phyloP scores from a whole-genome alignment of 768 basidiomycete species.

The Lactarius tabidus region DNA sequence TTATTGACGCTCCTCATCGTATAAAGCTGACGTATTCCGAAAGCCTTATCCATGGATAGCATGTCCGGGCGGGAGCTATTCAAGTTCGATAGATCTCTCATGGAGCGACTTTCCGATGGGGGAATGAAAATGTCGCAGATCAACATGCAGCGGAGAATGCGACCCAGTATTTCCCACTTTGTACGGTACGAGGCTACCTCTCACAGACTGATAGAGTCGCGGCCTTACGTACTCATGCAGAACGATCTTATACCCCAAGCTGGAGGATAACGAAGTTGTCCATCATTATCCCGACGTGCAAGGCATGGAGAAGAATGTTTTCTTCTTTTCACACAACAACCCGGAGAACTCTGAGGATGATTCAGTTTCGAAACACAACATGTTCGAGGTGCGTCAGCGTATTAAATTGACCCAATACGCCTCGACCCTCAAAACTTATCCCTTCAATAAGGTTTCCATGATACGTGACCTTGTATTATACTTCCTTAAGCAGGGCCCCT shows the following conservation, averaged over 20 bases:
- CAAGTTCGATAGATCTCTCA: slow-evolving; percentile 62
- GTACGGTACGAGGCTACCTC: slow-evolving; percentile 41
- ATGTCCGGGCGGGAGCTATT: slow-evolving; percentile 49
- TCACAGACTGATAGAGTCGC: not conserved
- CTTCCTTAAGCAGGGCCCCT: slow-evolving; percentile 49
- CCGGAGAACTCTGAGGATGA: slow-evolving; percentile 59
- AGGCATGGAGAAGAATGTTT: slow-evolving; percentile 61
- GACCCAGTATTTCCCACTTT: slow-evolving; percentile 60
- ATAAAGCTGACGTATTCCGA: slow-evolving; percentile 1
- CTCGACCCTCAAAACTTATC: not conserved
- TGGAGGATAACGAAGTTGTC: slow-evolving; percentile 57
- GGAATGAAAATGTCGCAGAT: slow-evolving; percentile 66
- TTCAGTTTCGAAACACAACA: slow-evolving; percentile 62
- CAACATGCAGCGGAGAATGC: slow-evolving; percentile 71
- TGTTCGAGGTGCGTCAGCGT: slow-evolving; percentile 50
- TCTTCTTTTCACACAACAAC: slow-evolving; percentile 62
- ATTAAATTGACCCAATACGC: not conserved
- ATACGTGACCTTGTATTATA: slow-evolving; percentile 52
- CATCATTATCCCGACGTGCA: slow-evolving; percentile 49
- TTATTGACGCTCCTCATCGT: not conserved
- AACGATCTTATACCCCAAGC: slow-evolving; percentile 54
- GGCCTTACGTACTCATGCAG: slow-evolving; percentile 30
- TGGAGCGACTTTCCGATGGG: slow-evolving; percentile 62
- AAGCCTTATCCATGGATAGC: slow-evolving; percentile 69
- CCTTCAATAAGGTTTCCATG: slow-evolving; percentile 36